phyloP scores from a whole-genome alignment of 2,329 filamentous ascomycete species.

The Penicillium sp. region DNA sequence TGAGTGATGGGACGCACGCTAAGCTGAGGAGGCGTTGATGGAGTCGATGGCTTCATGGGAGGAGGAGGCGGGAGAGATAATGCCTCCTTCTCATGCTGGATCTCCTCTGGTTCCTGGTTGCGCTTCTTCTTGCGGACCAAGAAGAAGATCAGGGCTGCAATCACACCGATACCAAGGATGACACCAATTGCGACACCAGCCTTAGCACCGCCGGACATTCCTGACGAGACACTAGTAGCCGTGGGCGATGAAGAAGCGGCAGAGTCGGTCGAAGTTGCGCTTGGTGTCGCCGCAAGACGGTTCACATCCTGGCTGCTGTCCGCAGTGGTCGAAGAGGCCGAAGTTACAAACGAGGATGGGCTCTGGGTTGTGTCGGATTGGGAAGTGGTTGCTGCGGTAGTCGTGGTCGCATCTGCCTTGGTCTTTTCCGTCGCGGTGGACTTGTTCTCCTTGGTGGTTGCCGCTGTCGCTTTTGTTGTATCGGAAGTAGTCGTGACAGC shows the following conservation, averaged over 20 bases:
- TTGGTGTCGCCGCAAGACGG: slow-evolving; percentile 25
- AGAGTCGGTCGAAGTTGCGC: slow-evolving; percentile 29
- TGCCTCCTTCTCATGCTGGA: slow-evolving; percentile 68
- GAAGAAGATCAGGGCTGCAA: slow-evolving; percentile 74
- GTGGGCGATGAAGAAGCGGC: slow-evolving; percentile 36
- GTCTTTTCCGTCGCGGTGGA: slow-evolving; percentile 10
- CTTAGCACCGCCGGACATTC: slow-evolving; percentile 61
- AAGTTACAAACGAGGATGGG: slow-evolving; percentile 28
- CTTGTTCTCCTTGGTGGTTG: slow-evolving; percentile 23
- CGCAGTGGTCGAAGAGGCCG: slow-evolving; percentile 29
- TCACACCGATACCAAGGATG: slow-evolving; percentile 68
- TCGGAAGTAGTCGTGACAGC: slow-evolving; percentile 23
- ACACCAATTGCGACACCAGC: slow-evolving; percentile 87
- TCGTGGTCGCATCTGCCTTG: slow-evolving; percentile 24
- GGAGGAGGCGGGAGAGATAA: slow-evolving; percentile 42
- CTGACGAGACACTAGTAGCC: slow-evolving; percentile 37
- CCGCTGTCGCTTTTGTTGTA: slow-evolving; percentile 8
- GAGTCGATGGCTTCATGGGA: slow-evolving; percentile 43
- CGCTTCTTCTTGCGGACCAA: slow-evolving; percentile 75
- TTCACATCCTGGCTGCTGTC: slow-evolving; percentile 24
- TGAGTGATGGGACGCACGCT: slow-evolving; percentile 85
- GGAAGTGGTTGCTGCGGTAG: slow-evolving; percentile 16
- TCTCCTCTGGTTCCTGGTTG: slow-evolving; percentile 54
- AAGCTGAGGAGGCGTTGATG: slow-evolving; percentile 72
- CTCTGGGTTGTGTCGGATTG: slow-evolving; percentile 17